A percentile compares a stretch with the other conserved stretches of the same genome.
Evolutionary conservation across 345 rosid genomes (phyloP).

Genomic region (Syzygium jambos): DNA sequence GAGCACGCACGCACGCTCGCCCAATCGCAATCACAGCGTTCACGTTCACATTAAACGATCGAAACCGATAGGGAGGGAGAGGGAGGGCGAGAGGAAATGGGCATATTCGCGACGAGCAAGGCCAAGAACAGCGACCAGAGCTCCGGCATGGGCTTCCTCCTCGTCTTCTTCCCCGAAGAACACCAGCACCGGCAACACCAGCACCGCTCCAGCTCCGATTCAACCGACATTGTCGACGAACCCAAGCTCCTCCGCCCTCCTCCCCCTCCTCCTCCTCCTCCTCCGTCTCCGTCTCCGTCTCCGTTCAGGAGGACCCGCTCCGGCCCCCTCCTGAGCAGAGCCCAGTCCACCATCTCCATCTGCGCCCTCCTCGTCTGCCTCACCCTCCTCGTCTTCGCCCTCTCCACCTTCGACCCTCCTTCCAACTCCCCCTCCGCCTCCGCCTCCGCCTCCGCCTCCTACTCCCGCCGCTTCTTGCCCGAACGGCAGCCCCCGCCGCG

Average conservation of each 20-base stretch:
- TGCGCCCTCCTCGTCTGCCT: conserved; percentile 60
- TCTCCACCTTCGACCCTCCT: conserved; percentile 89
- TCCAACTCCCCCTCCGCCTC: conserved; percentile 58
- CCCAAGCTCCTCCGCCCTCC: background rate
- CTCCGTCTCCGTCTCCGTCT: background rate
- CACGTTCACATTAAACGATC: background rate
- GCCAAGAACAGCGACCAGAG: conserved; percentile 1
- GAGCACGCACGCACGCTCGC: background rate
- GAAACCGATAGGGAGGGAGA: background rate
- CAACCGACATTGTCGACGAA: background rate
- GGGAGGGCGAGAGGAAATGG: background rate
- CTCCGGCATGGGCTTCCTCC: conserved; percentile 57
- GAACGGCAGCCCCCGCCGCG: conserved; percentile 6
- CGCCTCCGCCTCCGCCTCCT: too few relatives aligned
- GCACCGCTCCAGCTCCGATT: background rate
- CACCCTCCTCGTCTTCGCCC: conserved; percentile 74
- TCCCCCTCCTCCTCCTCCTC: background rate
- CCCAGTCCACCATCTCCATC: conserved; percentile 78
- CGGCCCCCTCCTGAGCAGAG: conserved; percentile 43
- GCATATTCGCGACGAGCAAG: background rate
- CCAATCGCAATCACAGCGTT: background rate
- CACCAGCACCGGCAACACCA: background rate
- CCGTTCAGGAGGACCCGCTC: conserved; percentile 30
- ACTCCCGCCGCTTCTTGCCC: background rate
- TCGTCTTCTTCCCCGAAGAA: conserved; percentile 74